Evolutionary conservation across 2,329 filamentous ascomycete species (phyloP).

Genomic region (Huntiella savannae): DNA sequence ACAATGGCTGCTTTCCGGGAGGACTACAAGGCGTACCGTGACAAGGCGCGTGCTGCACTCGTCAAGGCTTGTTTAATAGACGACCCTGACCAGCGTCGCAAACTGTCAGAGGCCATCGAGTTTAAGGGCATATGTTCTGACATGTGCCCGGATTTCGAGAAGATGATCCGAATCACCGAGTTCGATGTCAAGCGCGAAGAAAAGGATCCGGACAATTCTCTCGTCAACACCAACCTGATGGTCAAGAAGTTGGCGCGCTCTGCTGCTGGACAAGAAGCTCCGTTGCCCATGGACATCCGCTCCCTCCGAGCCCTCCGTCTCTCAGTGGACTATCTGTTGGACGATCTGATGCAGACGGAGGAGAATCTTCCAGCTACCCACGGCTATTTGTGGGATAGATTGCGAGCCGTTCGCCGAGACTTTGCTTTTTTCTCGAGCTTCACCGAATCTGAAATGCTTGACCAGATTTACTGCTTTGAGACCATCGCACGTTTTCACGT

Average conservation of each 20-base stretch:
- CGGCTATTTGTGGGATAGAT: constrained; percentile 49
- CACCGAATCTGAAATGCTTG: constrained; percentile 33
- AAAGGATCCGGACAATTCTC: constrained; percentile 26
- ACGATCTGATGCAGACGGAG: constrained; percentile 36
- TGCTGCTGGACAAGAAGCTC: constrained; percentile 47
- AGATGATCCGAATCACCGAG: constrained; percentile 42
- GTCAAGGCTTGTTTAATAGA: constrained; percentile 43
- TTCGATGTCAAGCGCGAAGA: constrained; percentile 37
- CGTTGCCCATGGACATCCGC: constrained; percentile 48
- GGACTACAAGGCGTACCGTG: constrained; percentile 36
- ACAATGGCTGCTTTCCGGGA: constrained; percentile 36
- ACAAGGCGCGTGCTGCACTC: constrained; percentile 35
- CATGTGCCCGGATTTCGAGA: constrained; percentile 51
- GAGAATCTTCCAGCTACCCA: constrained; percentile 36
- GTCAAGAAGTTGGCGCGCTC: constrained; percentile 50
- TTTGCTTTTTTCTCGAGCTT: constrained; percentile 48
- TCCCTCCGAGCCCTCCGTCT: constrained; percentile 37
- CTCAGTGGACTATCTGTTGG: constrained; percentile 44
- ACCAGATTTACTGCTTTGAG: constrained; percentile 44
- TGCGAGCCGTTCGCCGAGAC: constrained; percentile 46
- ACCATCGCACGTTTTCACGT: constrained; percentile 49
- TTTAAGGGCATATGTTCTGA: constrained; percentile 51
- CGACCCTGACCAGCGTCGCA: constrained; percentile 43
- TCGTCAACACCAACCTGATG: constrained; percentile 35
- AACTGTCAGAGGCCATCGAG: constrained; percentile 41